Evolutionary conservation across 2,329 filamentous ascomycete genomes (phyloP).

Genomic region (Macrophomina pseudophaseolina): DNA sequence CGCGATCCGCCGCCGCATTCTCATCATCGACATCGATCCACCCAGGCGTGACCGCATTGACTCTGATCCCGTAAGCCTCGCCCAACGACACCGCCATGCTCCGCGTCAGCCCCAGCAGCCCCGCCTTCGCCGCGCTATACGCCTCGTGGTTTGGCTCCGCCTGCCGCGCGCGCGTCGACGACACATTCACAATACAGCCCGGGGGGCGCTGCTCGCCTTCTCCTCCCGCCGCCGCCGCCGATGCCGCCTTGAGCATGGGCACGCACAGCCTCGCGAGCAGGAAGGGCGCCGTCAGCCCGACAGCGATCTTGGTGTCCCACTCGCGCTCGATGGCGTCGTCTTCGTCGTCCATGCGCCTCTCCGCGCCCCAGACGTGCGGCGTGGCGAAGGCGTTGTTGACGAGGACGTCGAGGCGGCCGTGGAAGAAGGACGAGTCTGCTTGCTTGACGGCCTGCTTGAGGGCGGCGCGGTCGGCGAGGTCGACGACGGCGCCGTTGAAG

Average conservation of each 20-base stretch:
- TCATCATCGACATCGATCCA: constrained; percentile 59
- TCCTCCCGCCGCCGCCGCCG: constrained; percentile 30
- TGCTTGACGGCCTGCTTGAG: constrained; percentile 46
- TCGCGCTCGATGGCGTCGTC: constrained; percentile 39
- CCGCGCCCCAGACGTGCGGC: constrained; percentile 34
- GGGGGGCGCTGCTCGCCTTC: constrained; percentile 10
- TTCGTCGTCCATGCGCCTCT: constrained; percentile 30
- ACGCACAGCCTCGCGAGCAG: constrained; percentile 40
- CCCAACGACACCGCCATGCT: constrained; percentile 55
- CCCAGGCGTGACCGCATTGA: constrained; percentile 57
- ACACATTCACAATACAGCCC: constrained; percentile 52
- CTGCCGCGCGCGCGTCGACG: constrained; percentile 57
- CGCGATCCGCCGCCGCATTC: constrained; percentile 48
- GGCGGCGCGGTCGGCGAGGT: constrained; percentile 46
- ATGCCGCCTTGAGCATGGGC: constrained; percentile 36
- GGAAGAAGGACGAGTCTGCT: constrained; percentile 42
- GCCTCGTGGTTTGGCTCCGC: constrained; percentile 56
- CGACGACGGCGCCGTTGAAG: constrained; percentile 32
- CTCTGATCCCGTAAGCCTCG: constrained; percentile 49
- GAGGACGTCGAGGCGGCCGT: constrained; percentile 42
- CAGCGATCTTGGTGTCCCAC: constrained; percentile 42
- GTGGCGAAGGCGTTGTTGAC: constrained; percentile 45
- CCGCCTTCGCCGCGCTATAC: constrained; percentile 58
- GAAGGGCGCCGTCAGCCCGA: constrained; percentile 42
- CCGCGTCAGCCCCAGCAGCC: constrained; percentile 56